Percentiles rank a stretch among this genome's conserved stretches.
These are phyloP conservation scores for Macadamia integrifolia DNA, from an alignment of 164 flowering plant species.

Conservation along the genomic window DNA sequence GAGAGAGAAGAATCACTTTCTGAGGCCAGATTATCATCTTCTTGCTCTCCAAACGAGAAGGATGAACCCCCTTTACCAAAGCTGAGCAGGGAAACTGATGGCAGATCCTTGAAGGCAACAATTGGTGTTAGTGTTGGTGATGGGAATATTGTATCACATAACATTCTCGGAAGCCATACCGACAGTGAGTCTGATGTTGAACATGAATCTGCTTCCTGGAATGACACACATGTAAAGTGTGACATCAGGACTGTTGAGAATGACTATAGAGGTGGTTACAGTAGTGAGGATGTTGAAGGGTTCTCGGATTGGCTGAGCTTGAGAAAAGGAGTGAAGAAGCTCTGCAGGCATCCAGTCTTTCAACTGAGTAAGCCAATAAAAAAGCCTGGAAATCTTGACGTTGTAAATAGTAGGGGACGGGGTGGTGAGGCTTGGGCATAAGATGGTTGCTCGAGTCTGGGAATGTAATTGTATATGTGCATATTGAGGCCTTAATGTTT, in stretches of 20 bases:
- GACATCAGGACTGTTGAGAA: constrained; percentile 17
- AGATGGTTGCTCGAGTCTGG: constrained; percentile 1
- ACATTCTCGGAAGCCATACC: constrained; percentile 23
- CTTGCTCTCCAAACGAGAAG: constrained; percentile 14
- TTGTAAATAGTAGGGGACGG: constrained; percentile 33
- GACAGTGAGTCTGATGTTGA: constrained; percentile 34
- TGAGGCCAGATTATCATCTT: constrained; percentile 17
- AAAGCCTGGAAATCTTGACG: constrained; percentile 34
- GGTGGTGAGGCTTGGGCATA: constrained; percentile 41
- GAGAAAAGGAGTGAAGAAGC: constrained; percentile 59
- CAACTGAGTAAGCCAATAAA: constrained; percentile 53
- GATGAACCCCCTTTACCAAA: constrained; percentile 9
- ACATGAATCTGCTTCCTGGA: constrained; percentile 20
- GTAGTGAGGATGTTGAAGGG: constrained; percentile 35
- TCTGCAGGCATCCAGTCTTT: constrained; percentile 67
- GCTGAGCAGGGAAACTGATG: constrained; percentile 5
- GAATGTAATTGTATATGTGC: neutral
- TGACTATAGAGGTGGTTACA: constrained; percentile 25
- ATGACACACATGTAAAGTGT: constrained; percentile 13
- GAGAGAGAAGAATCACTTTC: constrained; percentile 39
- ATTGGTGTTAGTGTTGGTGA: constrained; percentile 10
- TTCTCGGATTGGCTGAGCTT: constrained; percentile 45
- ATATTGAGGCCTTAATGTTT: constrained; percentile 5
- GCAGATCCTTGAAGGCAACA: constrained; percentile 10
- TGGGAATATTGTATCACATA: constrained; percentile 1